Evolutionary conservation across 768 basidiomycete genomes (phyloP).

Genomic region (Lactarius hatsudake): DNA sequence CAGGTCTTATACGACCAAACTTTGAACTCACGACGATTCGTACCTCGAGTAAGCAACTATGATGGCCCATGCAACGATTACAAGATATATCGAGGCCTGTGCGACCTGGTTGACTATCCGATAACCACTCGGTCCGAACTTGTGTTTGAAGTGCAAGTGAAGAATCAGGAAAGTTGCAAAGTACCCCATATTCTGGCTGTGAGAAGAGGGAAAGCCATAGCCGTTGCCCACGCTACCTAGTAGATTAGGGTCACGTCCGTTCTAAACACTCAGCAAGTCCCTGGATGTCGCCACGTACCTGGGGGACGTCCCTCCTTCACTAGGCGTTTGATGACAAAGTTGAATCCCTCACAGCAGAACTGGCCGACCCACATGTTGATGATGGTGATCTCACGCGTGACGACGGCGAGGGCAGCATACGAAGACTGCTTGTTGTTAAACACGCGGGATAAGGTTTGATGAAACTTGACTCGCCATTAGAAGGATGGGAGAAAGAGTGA

Average conservation of each 20-base stretch:
- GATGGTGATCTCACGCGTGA: constrained; percentile 76
- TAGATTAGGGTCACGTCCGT: neutral
- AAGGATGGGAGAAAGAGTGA: constrained; percentile 37
- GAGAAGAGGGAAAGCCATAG: constrained; percentile 86
- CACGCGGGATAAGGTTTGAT: neutral
- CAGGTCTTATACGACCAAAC: neutral
- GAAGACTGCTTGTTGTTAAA: constrained; percentile 51
- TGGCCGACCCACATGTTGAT: constrained; percentile 85
- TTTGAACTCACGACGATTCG: constrained; percentile 22
- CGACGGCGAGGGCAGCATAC: constrained; percentile 70
- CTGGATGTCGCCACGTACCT: constrained; percentile 41
- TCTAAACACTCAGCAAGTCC: constrained; percentile 3
- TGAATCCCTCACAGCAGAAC: constrained; percentile 64
- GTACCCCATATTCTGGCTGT: constrained; percentile 90
- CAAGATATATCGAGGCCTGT: constrained; percentile 46
- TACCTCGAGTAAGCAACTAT: constrained; percentile 80
- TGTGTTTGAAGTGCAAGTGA: constrained; percentile 70
- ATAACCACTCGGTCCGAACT: constrained; percentile 54
- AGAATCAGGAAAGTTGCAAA: constrained; percentile 74
- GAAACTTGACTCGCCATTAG: constrained; percentile 30
- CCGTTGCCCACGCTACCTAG: constrained; percentile 61
- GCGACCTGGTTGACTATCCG: constrained; percentile 51
- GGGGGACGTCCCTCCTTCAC: constrained; percentile 69
- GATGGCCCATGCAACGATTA: constrained; percentile 53
- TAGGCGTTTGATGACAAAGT: constrained; percentile 62